These are phyloP conservation scores for Ustilago sp. DNA, from an alignment of 1,284 basidiomycete species.

Conservation along the genomic window DNA sequence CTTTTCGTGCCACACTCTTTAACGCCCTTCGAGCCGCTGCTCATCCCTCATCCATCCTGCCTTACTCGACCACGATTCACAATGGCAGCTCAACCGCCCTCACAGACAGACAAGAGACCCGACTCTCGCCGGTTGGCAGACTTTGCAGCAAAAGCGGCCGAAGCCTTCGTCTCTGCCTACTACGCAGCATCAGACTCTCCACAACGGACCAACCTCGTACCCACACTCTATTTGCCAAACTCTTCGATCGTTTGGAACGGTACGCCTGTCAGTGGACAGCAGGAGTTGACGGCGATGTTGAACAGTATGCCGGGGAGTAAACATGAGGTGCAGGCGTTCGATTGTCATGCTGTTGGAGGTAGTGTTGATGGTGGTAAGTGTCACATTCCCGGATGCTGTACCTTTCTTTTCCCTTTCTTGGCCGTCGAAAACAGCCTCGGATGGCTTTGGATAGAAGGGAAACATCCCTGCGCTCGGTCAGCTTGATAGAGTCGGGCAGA, in stretches of 20 bases:
- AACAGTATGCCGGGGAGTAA: constrained; percentile 65
- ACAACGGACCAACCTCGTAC: constrained; percentile 60
- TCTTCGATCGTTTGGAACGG: constrained; percentile 69
- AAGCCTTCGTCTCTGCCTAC: constrained; percentile 67
- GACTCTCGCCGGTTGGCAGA: constrained; percentile 50
- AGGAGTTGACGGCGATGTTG: constrained; percentile 58
- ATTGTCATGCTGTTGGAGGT: constrained; percentile 64
- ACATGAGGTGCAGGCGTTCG: constrained; percentile 66
- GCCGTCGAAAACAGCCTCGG: neutral
- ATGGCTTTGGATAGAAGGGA: neutral
- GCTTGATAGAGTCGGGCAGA: neutral
- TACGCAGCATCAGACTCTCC: constrained; percentile 68
- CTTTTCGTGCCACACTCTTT: no score
- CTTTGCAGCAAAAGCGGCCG: constrained; percentile 64
- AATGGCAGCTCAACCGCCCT: constrained; percentile 9
- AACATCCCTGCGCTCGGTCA: neutral
- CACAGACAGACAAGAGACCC: constrained; percentile 21
- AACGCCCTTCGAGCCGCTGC: neutral
- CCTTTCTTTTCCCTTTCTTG: neutral
- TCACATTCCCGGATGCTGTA: neutral
- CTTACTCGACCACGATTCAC: neutral
- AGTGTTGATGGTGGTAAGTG: constrained; percentile 52
- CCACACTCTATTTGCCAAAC: constrained; percentile 62
- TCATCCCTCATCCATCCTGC: neutral
- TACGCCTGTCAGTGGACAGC: constrained; percentile 64